phyloP scores from a whole-genome alignment of 805 yeast genomes.

The Lipomyces anomalus region DNA sequence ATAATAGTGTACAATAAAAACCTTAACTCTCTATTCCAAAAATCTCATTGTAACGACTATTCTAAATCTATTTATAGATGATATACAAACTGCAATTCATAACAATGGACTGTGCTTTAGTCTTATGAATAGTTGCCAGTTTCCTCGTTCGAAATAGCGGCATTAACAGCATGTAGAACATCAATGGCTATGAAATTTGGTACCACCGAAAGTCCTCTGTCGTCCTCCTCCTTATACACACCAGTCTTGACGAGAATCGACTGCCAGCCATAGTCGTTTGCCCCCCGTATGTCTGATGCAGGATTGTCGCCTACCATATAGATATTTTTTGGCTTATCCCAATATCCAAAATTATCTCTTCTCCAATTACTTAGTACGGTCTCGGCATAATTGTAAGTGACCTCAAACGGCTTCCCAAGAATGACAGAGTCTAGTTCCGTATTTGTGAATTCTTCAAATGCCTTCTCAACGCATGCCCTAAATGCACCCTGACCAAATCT shows the following conservation, averaged over 20 bases:
- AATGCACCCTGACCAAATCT: slow-evolving; percentile 92
- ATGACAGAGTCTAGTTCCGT: slow-evolving; percentile 42
- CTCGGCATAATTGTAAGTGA: slow-evolving; percentile 81
- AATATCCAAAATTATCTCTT: slow-evolving; percentile 8
- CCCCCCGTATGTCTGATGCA: slow-evolving; percentile 86
- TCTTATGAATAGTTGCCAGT: too few relatives aligned
- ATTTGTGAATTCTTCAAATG: slow-evolving; percentile 55
- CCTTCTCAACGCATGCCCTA: slow-evolving; percentile 53
- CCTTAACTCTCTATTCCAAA: too few relatives aligned
- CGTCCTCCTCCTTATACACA: slow-evolving; percentile 60
- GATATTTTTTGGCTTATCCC: slow-evolving; percentile 44
- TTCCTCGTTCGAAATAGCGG: slow-evolving; percentile 19
- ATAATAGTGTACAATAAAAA: too few relatives aligned
- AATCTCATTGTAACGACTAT: too few relatives aligned
- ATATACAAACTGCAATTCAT: too few relatives aligned
- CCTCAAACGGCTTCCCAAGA: slow-evolving; percentile 74
- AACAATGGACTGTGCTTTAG: too few relatives aligned
- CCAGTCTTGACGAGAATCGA: slow-evolving; percentile 83
- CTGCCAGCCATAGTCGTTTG: slow-evolving; percentile 82
- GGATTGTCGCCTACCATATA: slow-evolving; percentile 98
- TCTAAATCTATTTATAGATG: too few relatives aligned
- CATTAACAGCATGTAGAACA: slow-evolving; percentile 48
- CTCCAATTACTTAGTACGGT: slow-evolving; percentile 51
- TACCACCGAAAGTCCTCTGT: slow-evolving; percentile 30
- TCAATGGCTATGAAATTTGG: slow-evolving; percentile 50